These are phyloP conservation scores for Paramecium sexaurelia DNA, from an alignment of 73 alveolate species.

Conservation along the genomic window DNA sequence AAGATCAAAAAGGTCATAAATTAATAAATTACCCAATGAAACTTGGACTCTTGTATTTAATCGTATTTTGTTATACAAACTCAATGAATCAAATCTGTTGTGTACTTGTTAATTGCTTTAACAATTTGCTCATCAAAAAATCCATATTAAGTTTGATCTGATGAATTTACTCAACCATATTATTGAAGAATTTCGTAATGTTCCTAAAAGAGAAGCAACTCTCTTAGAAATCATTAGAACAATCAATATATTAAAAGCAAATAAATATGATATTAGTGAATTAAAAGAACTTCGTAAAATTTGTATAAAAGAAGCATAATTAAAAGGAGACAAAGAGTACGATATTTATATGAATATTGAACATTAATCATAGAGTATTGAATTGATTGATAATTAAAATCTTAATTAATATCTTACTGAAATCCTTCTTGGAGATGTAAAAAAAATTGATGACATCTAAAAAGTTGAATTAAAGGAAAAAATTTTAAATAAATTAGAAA, in stretches of 20 bases:
- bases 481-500: background rate
- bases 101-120: background rate
- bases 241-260: conserved; percentile 20
- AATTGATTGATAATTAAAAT: background rate
- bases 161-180: background rate
- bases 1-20: background rate
- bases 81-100: background rate
- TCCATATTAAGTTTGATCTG: background rate
- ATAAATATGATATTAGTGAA: background rate
- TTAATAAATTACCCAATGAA: conserved; percentile 18
- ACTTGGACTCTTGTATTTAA: conserved; percentile 13
- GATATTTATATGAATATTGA: conserved; percentile 1
- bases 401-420: background rate
- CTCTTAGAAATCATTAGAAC: conserved; percentile 15
- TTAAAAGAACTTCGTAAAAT: background rate
- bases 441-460: background rate
- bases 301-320: background rate
- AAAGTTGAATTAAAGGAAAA: background rate
- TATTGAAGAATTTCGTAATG: background rate
- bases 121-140: conserved; percentile 15
- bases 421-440: background rate
- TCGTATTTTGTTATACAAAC: background rate
- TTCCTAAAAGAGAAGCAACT: background rate
- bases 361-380: background rate
- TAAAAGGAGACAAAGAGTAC: conserved; percentile 26